phyloP scores from a whole-genome alignment of 352 stramenopile genomes.

The Phytopythium mirpurense region DNA sequence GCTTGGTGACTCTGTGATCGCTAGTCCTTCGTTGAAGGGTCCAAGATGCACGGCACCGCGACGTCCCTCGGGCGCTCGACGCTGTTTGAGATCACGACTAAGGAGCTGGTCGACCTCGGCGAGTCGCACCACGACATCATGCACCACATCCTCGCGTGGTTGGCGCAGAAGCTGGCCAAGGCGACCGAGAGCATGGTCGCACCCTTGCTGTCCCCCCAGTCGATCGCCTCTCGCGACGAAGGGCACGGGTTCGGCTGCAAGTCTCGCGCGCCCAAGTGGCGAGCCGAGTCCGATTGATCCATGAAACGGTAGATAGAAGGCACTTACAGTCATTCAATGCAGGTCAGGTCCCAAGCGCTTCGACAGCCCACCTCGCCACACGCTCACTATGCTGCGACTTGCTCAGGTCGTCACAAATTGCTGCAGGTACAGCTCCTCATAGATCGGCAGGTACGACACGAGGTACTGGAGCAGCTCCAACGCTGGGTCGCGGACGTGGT shows the following conservation, averaged over 20 bases:
- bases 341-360: neutral
- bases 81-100: slow-evolving; percentile 71
- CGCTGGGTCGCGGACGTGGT: slow-evolving; percentile 17
- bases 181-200: slow-evolving; percentile 62
- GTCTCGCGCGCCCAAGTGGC: slow-evolving; percentile 33
- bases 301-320: slow-evolving; percentile 1
- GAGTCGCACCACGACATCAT: slow-evolving; percentile 81
- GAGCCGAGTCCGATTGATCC: slow-evolving; percentile 46
- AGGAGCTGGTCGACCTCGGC: slow-evolving; percentile 73
- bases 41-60: slow-evolving; percentile 36
- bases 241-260: slow-evolving; percentile 13
- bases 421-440: slow-evolving; percentile 53
- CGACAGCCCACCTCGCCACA: too few species aligned
- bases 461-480: slow-evolving; percentile 57
- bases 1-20: too few species aligned
- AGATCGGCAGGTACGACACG: slow-evolving; percentile 42
- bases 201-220: slow-evolving; percentile 42
- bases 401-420: slow-evolving; percentile 1
- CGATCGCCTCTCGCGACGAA: slow-evolving; percentile 19
- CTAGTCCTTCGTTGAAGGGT: slow-evolving; percentile 74
- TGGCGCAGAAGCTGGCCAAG: slow-evolving; percentile 64
- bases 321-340: neutral
- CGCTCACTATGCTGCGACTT: too few species aligned
- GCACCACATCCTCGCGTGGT: slow-evolving; percentile 77
- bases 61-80: slow-evolving; percentile 46